phyloP scores from a whole-genome alignment of 202 grass and related monocot species.

The Schoenoplectus tabernaemontani region DNA sequence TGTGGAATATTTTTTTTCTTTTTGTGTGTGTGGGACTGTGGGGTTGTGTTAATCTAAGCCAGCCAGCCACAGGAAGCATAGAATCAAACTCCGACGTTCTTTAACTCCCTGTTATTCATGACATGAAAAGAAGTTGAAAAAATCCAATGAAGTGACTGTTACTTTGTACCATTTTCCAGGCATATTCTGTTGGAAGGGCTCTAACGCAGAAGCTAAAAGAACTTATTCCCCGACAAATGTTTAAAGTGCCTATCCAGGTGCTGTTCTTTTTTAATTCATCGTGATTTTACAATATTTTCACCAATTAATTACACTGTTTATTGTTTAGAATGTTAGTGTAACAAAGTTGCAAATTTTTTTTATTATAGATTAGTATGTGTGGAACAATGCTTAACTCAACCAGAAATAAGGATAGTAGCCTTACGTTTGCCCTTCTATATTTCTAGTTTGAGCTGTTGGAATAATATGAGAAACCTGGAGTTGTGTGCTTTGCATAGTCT shows the following conservation, averaged over 20 bases:
- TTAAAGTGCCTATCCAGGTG: constrained; percentile 96
- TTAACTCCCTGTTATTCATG: background rate
- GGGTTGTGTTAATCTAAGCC: background rate
- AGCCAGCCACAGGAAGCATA: background rate
- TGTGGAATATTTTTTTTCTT: too few relatives aligned
- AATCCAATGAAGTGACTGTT: background rate
- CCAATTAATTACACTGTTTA: background rate
- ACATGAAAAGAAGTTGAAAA: background rate
- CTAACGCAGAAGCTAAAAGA: constrained; percentile 89
- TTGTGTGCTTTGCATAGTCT: background rate
- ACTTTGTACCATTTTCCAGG: constrained; percentile 39
- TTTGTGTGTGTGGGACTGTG: background rate
- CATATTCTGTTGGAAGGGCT: constrained; percentile 88
- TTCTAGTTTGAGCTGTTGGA: background rate
- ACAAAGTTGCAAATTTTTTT: background rate
- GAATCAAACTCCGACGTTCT: background rate
- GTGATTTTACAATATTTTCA: background rate
- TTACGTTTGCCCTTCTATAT: background rate
- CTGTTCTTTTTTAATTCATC: constrained; percentile 20
- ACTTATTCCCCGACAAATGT: constrained; percentile 97
- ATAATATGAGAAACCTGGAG: background rate
- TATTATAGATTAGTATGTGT: background rate
- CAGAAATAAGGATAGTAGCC: background rate
- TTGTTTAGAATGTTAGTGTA: background rate
- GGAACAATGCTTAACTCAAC: background rate